Conservation (phyloP, 139 green algal species). For the Haematococcus sp. region DNA sequence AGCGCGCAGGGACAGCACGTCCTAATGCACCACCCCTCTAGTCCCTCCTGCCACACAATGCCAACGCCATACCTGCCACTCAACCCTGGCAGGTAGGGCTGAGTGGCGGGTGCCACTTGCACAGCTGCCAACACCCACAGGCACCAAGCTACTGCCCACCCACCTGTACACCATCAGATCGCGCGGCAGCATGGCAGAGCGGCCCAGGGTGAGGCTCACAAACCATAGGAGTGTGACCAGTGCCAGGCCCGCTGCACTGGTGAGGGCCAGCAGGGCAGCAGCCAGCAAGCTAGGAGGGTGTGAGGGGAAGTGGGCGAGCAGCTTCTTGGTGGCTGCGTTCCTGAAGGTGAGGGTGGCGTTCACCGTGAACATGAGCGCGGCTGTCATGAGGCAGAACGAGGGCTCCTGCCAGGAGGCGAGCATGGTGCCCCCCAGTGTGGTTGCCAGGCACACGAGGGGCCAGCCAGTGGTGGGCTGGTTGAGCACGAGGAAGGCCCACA, state of each 20-base stretch:
- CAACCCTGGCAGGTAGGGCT: too few species aligned
- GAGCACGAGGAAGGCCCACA: constrained; percentile 22
- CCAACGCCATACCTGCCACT: too few species aligned
- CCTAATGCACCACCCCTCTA: not conserved
- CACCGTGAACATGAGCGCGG: constrained; percentile 19
- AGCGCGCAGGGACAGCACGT: too few species aligned
- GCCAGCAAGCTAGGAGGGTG: not conserved
- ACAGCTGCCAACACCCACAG: too few species aligned
- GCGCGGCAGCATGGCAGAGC: not conserved
- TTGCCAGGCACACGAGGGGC: constrained; percentile 8
- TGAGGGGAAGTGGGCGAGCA: not conserved
- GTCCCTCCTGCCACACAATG: too few species aligned
- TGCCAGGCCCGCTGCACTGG: constrained; percentile 1
- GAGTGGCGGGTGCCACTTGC: too few species aligned
- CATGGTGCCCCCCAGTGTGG: constrained; percentile 16
- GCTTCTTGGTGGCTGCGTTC: constrained; percentile 14
- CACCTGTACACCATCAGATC: too few species aligned
- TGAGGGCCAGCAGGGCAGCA: constrained; percentile 9
- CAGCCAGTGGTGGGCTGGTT: constrained; percentile 16
- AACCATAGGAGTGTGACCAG: not conserved
- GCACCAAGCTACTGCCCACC: too few species aligned
- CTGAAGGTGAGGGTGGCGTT: constrained; percentile 24
- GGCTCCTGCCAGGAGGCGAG: constrained; percentile 27
- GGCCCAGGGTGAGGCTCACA: not conserved
- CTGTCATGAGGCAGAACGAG: constrained; percentile 11